Evolutionary conservation across 2,329 filamentous ascomycete species (phyloP), one percentile per base, ranked within the genome.

Genomic region (Cercospora sp.): DNA sequence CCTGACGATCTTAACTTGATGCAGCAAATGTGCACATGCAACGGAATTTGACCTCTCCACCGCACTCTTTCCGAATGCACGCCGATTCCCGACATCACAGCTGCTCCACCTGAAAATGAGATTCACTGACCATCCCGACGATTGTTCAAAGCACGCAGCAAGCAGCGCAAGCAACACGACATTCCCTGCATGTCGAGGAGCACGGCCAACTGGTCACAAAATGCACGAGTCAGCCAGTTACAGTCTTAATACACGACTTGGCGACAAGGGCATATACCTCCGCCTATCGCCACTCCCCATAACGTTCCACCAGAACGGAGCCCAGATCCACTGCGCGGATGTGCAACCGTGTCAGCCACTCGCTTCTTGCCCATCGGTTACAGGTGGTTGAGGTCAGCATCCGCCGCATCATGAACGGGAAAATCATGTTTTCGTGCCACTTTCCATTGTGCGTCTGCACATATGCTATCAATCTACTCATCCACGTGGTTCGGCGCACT

Each of bases 291-390:
- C 55, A 33, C 53, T 61, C 57, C 55, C 18, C 61, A 61, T 23
- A 57, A 33, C 23, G 42, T 40, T 28, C 42, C 62, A 61, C 66
- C 23, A 48, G 53, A 65, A 45, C 16, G 48, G 45, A 36, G 23
- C 13, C 30, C 23, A 26, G 66, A 36, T 58, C 45, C 61, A 65
- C 62, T 63, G 45, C 53, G 57, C 66, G 60, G 48, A 48, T 65
- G 63, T 68, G 53, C 63, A 20, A 68, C 63, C 58, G 55, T 31
- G 62, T 57, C 51, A 57, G 58, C 66, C 66, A 65, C 63, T 60
- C 51, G 33, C 31, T 16, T 45, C 20, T 20, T 23, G 45, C 30
- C 3, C 53, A 31, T 55, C 23, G 61, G 30, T 40, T 31, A 23
- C 48, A 42, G 20, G 8, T 30, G 28, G 61, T 57, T 12, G 30